Percentiles rank a stretch among this genome's conserved stretches.
These are phyloP conservation scores for Ilyonectria destructans DNA, from an alignment of 2,329 filamentous ascomycete species.

Conservation along the genomic window DNA sequence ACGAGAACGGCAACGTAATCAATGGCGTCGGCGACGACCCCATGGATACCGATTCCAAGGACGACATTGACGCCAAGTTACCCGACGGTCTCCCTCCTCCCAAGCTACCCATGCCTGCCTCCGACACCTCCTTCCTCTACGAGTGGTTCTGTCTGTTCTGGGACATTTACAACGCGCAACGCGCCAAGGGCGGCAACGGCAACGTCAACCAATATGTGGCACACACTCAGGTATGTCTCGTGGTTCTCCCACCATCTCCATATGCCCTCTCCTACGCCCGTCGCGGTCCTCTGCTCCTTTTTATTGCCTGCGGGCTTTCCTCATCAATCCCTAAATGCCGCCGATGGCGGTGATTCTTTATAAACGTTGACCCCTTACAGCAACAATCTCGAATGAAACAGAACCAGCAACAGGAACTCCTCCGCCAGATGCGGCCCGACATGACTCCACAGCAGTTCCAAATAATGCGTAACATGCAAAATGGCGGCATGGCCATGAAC, in stretches of 20 bases:
- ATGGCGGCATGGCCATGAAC: constrained; percentile 72
- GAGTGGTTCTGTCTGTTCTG: constrained; percentile 99
- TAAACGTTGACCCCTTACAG: constrained; percentile 55
- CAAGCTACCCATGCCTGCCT: constrained; percentile 75
- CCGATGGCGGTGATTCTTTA: constrained; percentile 39
- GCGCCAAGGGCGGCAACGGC: constrained; percentile 75
- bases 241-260: constrained; percentile 46
- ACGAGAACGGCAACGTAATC: constrained; percentile 76
- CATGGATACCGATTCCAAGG: constrained; percentile 89
- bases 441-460: constrained; percentile 71
- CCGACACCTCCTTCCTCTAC: constrained; percentile 88
- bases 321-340: constrained; percentile 30
- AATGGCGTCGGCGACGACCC: constrained; percentile 82
- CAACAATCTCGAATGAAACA: constrained; percentile 82
- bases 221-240: constrained; percentile 82
- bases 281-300: constrained; percentile 36
- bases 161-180: constrained; percentile 93
- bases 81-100: constrained; percentile 86
- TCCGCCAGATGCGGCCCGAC: constrained; percentile 80
- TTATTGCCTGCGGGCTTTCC: constrained; percentile 14
- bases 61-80: constrained; percentile 81
- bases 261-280: constrained; percentile 22
- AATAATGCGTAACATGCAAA: constrained; percentile 79
- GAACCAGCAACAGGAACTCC: constrained; percentile 82
- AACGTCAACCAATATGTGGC: constrained; percentile 83